Base-by-base conservation (phyloP, 208 protist species). In the Trypanosoma cruzi region DNA sequence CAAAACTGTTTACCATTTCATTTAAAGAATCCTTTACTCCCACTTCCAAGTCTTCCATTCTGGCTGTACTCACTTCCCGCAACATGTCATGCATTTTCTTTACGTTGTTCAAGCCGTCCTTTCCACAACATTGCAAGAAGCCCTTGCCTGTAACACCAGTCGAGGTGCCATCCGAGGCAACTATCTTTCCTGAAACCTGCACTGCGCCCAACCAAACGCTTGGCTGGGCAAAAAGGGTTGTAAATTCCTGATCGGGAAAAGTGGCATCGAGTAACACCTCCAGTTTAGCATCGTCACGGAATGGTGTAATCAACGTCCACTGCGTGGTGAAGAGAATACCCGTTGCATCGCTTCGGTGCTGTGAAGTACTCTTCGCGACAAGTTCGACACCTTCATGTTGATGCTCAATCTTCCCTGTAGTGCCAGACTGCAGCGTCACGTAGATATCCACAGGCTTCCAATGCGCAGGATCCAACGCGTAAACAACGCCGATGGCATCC, bases 201-300 rank as follows among this genome's bases (percentile, higher is more conserved):
- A 88, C 77, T 0, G 75, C 75, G 13, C 85, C 85, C 37, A 86
- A 67, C 81, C 82, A 91, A 55, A 69, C 49, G 62, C 82, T 85
- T 14, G 82, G 85, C 69, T 82, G 60, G 42, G 76, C 73, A 14
- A 73, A 37, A 36, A 62, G 55, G 26, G 80, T 88, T 65, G 73
- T 75, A 60, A 88, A 78, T 75, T 91, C 82, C 63, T 91, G 85
- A 29, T 81, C 61, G 1, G 70, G 65, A 53, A 91, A 73, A 29
- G 65, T 75, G 10, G 71, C 80, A 34, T 57, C 64, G 10, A 91
- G 29, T 22, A 34, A 52, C 28, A 85, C 61, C 68, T 84, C 75
- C 8, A 80, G 20, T n/a, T 56, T 59, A 0, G 52, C 62, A 28
- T 64, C 77, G 14, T 85, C 69, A 24, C 49, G 37, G 36, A 71